phyloP scores from a whole-genome alignment of 2,329 filamentous ascomycete species.

The Arthrobotrys sphaeroides region DNA sequence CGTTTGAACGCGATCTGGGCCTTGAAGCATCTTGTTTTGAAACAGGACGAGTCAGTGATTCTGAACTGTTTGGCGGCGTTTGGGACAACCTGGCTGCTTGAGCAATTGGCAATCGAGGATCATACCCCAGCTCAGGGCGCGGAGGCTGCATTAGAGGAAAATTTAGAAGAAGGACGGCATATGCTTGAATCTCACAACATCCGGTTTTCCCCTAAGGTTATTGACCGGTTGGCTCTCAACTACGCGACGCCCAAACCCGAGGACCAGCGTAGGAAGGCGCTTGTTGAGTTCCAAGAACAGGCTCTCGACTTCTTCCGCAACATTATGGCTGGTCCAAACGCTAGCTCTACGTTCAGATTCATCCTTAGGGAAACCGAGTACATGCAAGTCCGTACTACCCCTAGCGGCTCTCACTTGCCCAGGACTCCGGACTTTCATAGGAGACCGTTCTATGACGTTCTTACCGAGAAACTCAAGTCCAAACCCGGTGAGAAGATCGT shows the following conservation, averaged over 20 bases:
- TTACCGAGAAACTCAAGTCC: conserved; percentile 43
- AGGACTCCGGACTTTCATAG: conserved; percentile 28
- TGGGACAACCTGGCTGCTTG: conserved; percentile 80
- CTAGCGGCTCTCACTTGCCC: not conserved
- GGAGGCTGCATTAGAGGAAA: conserved; percentile 21
- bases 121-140: conserved; percentile 37
- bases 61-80: conserved; percentile 80
- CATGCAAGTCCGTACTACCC: conserved; percentile 60
- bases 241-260: conserved; percentile 32
- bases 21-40: conserved; percentile 85
- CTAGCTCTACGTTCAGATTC: conserved; percentile 80
- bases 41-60: conserved; percentile 76
- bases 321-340: conserved; percentile 74
- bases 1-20: conserved; percentile 91
- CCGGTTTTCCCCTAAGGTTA: conserved; percentile 25
- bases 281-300: conserved; percentile 82
- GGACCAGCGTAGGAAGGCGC: conserved; percentile 54
- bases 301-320: conserved; percentile 90
- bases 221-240: conserved; percentile 34
- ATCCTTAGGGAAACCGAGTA: conserved; percentile 71
- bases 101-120: conserved; percentile 67
- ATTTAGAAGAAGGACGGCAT: conserved; percentile 25
- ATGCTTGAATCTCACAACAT: conserved; percentile 36
- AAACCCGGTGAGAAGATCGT: conserved; percentile 70
- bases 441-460: conserved; percentile 43